These are phyloP conservation scores for Trichosanthes truncata DNA, from an alignment of 306 rosid genomes.

Conservation along the genomic window DNA sequence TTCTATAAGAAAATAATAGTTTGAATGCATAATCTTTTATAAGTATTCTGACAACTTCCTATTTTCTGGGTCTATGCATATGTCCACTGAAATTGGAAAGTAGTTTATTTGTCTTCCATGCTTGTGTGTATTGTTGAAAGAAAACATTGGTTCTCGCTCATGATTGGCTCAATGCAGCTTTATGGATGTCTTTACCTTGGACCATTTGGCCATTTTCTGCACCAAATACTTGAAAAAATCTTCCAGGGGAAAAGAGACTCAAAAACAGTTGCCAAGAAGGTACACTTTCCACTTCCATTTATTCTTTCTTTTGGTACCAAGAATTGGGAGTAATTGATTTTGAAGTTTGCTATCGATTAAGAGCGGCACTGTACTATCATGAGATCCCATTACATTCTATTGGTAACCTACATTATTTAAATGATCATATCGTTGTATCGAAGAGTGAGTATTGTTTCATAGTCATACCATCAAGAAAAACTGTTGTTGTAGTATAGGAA, in stretches of 20 bases:
- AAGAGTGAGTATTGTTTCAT: background rate
- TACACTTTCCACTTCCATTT: slow-evolving; percentile 11
- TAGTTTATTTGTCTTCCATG: background rate
- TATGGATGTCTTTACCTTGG: slow-evolving; percentile 89
- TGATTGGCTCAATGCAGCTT: slow-evolving; percentile 38
- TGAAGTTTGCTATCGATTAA: background rate
- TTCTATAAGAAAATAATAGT: background rate
- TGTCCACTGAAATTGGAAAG: background rate
- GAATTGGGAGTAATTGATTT: background rate
- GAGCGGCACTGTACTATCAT: background rate
- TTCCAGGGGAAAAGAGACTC: slow-evolving; percentile 91
- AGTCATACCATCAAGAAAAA: background rate
- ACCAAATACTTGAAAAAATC: slow-evolving; percentile 54
- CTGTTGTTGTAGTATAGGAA: background rate
- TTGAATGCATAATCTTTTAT: background rate
- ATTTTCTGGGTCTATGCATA: background rate
- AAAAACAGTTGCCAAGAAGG: slow-evolving; percentile 87
- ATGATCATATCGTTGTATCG: background rate
- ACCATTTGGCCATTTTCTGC: slow-evolving; percentile 84
- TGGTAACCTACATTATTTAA: background rate
- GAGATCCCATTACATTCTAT: background rate
- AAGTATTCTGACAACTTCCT: background rate
- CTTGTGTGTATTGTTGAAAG: background rate
- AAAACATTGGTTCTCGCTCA: background rate
- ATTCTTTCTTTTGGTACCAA: background rate